Percentiles rank a stretch among this genome's conserved stretches.
Evolutionary conservation across 2,329 filamentous ascomycete species (phyloP).

Genomic region (Calonectria hongkongensis): DNA sequence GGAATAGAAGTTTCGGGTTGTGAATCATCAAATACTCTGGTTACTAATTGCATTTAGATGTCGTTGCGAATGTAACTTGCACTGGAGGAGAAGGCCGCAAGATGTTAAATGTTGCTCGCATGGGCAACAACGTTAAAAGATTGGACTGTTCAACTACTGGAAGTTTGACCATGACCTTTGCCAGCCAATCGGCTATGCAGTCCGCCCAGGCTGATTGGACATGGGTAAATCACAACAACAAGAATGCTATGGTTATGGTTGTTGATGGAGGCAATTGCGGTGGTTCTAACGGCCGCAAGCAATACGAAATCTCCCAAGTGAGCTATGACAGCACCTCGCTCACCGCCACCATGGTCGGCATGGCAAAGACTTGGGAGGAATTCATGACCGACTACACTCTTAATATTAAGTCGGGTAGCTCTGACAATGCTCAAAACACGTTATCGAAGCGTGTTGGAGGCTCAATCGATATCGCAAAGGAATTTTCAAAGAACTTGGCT

Average conservation of each 20-base stretch:
- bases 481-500: not conserved
- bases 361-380: not conserved
- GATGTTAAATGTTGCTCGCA: constrained; percentile 10
- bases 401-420: not conserved
- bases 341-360: not conserved
- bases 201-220: not conserved
- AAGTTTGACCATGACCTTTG: not conserved
- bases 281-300: not conserved
- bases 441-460: not conserved
- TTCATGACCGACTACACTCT: not conserved
- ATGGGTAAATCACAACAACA: not conserved
- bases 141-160: not conserved
- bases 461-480: not conserved
- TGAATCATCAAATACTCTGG: no score
- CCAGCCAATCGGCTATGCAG: not conserved
- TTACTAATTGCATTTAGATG: not conserved
- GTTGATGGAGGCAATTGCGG: not conserved
- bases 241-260: not conserved
- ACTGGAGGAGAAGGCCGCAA: not conserved
- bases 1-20: not conserved
- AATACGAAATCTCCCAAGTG: not conserved
- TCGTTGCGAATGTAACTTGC: not conserved
- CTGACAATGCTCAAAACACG: no score
- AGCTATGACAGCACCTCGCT: not conserved
- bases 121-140: not conserved